Conservation (phyloP, 805 yeast species). For the Saccharomycopsis oosterbeekiorum region DNA sequence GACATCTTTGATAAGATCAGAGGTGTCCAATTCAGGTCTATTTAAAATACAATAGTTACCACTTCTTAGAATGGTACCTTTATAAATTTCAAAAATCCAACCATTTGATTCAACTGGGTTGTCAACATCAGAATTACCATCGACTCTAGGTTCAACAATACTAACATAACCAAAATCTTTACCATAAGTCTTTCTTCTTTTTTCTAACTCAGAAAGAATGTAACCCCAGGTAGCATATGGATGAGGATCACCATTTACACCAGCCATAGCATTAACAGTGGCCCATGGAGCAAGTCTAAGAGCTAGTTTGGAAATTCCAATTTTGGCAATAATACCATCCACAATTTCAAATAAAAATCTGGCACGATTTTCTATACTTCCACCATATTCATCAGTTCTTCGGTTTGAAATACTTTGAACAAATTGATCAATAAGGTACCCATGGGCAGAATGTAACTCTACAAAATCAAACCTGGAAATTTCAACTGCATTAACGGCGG, state of each 20-base stretch:
- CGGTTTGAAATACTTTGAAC: constrained; percentile 37
- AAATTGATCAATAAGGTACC: constrained; percentile 52
- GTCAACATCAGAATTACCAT: constrained; percentile 21
- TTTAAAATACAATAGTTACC: constrained; percentile 27
- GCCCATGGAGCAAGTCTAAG: no score
- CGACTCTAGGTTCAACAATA: constrained; percentile 14
- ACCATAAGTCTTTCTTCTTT: not conserved
- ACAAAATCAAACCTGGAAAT: constrained; percentile 45
- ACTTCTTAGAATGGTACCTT: constrained; percentile 34
- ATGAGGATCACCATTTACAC: constrained; percentile 27
- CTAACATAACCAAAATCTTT: not conserved
- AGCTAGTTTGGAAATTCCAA: no score
- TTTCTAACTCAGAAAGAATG: constrained; percentile 13
- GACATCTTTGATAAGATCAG: no score
- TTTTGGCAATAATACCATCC: constrained; percentile 23
- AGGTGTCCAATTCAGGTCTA: no score
- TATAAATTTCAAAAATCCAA: constrained; percentile 33
- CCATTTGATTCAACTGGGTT: constrained; percentile 23
- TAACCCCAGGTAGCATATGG: constrained; percentile 29
- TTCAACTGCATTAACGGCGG: no score
- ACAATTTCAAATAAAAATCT: constrained; percentile 39
- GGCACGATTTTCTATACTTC: constrained; percentile 41
- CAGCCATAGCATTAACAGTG: constrained; percentile 27
- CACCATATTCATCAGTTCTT: constrained; percentile 46
- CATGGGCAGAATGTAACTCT: constrained; percentile 62